Evolutionary conservation across 768 basidiomycete species (phyloP).

Genomic region (Rhodosporidiobolus odoratus): DNA sequence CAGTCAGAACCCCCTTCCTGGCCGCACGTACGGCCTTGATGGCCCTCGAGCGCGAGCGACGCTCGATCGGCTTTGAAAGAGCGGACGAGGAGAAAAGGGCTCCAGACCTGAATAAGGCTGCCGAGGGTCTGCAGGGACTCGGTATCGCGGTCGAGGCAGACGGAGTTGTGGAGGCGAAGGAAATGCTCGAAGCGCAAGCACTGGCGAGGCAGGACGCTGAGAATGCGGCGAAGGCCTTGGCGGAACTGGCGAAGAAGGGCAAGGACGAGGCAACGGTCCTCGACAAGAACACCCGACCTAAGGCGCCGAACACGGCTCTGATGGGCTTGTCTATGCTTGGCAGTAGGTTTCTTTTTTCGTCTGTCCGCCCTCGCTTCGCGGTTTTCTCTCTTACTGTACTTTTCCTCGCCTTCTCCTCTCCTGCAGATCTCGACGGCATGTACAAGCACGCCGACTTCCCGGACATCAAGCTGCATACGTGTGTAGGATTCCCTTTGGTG

Average conservation of each 20-base stretch:
- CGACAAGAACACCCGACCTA: neutral
- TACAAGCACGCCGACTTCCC: slow-evolving; percentile 65
- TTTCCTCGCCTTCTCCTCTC: neutral
- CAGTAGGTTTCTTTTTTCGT: slow-evolving; percentile 43
- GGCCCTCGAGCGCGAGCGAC: slow-evolving; percentile 59
- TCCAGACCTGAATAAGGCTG: slow-evolving; percentile 3
- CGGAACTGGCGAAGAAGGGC: neutral
- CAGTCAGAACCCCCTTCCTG: slow-evolving; percentile 61
- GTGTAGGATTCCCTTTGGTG: neutral
- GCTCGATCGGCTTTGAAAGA: slow-evolving; percentile 64
- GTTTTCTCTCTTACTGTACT: too few relatives aligned
- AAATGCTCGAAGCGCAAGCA: neutral
- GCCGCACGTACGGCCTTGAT: slow-evolving; percentile 61
- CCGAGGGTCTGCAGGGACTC: slow-evolving; percentile 21
- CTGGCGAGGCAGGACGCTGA: neutral
- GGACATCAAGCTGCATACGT: slow-evolving; percentile 59
- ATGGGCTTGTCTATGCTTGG: slow-evolving; percentile 78
- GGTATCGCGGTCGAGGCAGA: neutral
- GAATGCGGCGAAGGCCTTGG: neutral
- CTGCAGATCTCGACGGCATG: slow-evolving; percentile 61
- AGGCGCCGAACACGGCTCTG: slow-evolving; percentile 58
- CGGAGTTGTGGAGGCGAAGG: neutral
- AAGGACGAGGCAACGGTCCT: slow-evolving; percentile 50
- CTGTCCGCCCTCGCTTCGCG: neutral
- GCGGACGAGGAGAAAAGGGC: slow-evolving; percentile 60